Conservation (phyloP, 2,329 filamentous ascomycete species). For the Ophiostoma sp. region DNA sequence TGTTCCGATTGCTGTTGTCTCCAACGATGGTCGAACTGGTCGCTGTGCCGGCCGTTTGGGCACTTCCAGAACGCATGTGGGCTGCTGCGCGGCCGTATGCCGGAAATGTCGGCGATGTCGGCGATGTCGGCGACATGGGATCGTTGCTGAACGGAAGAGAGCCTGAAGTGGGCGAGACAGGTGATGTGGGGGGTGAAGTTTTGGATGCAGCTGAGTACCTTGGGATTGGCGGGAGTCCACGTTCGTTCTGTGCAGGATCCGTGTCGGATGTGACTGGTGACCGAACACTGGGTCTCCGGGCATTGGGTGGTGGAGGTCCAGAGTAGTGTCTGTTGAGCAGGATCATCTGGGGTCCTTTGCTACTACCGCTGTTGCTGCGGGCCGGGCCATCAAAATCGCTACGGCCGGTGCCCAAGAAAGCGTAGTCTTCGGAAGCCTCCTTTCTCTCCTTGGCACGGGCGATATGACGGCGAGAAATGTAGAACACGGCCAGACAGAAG, state of each 20-base stretch:
- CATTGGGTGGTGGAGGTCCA: conserved; percentile 24
- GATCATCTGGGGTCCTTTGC: neutral
- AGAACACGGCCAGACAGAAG: conserved; percentile 15
- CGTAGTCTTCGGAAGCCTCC: conserved; percentile 34
- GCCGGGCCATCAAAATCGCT: conserved; percentile 21
- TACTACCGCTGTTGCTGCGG: neutral
- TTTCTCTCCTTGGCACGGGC: conserved; percentile 2
- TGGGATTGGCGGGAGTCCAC: conserved; percentile 28
- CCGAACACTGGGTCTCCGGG: neutral
- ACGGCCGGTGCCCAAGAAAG: conserved; percentile 42
- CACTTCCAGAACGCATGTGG: conserved; percentile 25
- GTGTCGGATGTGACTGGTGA: neutral
- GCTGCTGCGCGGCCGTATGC: neutral
- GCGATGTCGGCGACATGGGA: neutral
- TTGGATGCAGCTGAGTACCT: conserved; percentile 5
- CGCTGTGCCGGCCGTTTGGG: conserved; percentile 15
- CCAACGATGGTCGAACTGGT: conserved; percentile 27
- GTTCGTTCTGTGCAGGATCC: conserved; percentile 12
- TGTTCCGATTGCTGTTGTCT: conserved; percentile 25
- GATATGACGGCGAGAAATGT: conserved; percentile 15
- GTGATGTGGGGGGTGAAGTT: conserved; percentile 7
- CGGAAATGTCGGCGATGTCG: neutral
- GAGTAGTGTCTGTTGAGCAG: conserved; percentile 24
- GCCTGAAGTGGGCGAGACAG: conserved; percentile 6
- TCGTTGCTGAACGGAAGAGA: neutral